Percentiles rank a stretch among this genome's conserved stretches.
phyloP scores from a whole-genome alignment of 495 filamentous ascomycete species.

The Corynascus novoguineensis region DNA sequence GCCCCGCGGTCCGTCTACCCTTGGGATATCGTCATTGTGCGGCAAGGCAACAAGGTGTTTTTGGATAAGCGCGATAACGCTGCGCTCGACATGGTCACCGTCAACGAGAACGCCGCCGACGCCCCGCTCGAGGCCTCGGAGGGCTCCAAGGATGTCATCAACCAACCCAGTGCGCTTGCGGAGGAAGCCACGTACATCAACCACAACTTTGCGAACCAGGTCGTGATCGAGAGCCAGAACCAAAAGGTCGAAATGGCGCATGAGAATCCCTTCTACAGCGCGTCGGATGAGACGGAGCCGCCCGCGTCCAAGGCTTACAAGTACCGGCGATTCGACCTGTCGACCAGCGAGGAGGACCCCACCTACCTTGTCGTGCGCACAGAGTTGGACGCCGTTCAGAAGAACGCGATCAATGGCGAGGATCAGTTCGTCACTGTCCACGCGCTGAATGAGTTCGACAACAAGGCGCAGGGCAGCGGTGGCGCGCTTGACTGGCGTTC shows the following conservation, averaged over 20 bases:
- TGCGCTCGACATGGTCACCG: constrained; percentile 91
- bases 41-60: constrained; percentile 91
- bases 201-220: constrained; percentile 96
- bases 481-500: constrained; percentile 92
- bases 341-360: constrained; percentile 85
- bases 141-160: constrained; percentile 89
- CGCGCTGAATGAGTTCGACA: constrained; percentile 97
- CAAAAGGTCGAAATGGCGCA: constrained; percentile 74
- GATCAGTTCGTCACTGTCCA: constrained; percentile 89
- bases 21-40: constrained; percentile 91
- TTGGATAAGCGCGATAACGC: constrained; percentile 95
- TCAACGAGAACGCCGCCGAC: constrained; percentile 98
- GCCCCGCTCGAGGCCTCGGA: constrained; percentile 87
- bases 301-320: constrained; percentile 95
- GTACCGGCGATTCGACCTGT: constrained; percentile 94
- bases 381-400: constrained; percentile 92
- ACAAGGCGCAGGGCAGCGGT: constrained; percentile 90
- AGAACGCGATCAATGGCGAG: constrained; percentile 81
- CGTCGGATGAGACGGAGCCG: constrained; percentile 84
- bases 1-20: constrained; percentile 90
- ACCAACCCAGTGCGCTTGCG: constrained; percentile 82
- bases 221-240: constrained; percentile 71
- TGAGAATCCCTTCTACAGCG: constrained; percentile 97
- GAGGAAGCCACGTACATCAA: constrained; percentile 99
- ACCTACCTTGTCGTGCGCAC: constrained; percentile 88